Evolutionary conservation across 1,139 yeast species (phyloP), one percentile per base, ranked within the genome.

Genomic region (Arxiozyma telluris): DNA sequence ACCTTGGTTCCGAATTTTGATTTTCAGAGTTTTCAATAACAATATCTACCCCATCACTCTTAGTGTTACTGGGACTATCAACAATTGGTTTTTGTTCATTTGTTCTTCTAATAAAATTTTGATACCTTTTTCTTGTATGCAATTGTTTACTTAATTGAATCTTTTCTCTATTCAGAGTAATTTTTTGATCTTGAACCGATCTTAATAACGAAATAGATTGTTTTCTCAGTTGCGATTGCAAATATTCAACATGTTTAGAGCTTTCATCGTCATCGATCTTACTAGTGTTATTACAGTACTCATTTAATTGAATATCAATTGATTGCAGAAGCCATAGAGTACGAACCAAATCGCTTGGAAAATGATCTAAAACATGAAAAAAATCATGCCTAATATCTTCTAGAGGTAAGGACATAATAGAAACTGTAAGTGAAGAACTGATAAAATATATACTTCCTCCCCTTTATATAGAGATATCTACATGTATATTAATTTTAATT

Each of bases 281-380:
- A 44, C 20, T 17, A 44, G 21, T 53, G 52, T 55, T 15, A 48
- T 49, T 44, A 55, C 60, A 1, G 62, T 43, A 25, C 60, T 56
- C 25, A 57, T 51, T 65, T 27, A 66, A 64, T 41, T 65, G 61
- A 15, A 71, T 55, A 53, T 74, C 73, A 25, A 77, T 61, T 5
- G 73, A 67, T 57, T 77, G 81, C 4, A 76, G 66, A 8, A 75
- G 59, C 81, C 81, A 77, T 42, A 77, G 60, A 38, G 77, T 73
- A 42, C 81, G 64, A 7, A 76, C 73, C 18, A 77, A 62, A 54
- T 77, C 81, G 53, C 80, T 74, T 0, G 81, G 81, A 22, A 77
- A 62, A 58, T 77, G 81, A 58, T 78, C 82, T 56, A 77, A 64
- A 1, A 70, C 62, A 30, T 60, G 57, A 5, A 67, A 58, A 38